These are phyloP conservation scores for Phytopythium delawarense DNA, from an alignment of 352 stramenopile species.

Conservation along the genomic window DNA sequence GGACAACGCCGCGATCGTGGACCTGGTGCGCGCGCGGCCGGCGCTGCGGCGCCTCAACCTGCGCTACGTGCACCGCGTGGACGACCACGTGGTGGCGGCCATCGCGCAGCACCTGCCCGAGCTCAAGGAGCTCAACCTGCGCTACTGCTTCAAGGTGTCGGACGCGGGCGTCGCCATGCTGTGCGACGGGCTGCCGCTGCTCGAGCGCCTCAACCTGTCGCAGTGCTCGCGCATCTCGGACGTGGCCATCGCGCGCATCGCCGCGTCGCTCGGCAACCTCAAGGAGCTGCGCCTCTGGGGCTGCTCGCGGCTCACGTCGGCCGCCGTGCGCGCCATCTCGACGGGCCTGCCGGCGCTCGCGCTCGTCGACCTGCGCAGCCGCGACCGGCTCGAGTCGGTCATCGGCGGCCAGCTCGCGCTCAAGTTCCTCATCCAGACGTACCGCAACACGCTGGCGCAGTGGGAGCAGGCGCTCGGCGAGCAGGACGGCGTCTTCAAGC, in stretches of 20 bases:
- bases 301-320: constrained; percentile 77
- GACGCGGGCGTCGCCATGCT: constrained; percentile 55
- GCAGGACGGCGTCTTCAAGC: constrained; percentile 73
- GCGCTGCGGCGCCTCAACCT: constrained; percentile 60
- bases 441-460: constrained; percentile 52
- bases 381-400: constrained; percentile 69
- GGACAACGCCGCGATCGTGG: constrained; percentile 58
- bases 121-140: constrained; percentile 71
- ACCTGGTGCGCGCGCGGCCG: constrained; percentile 43
- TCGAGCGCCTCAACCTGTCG: constrained; percentile 76
- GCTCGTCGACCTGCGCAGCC: constrained; percentile 72
- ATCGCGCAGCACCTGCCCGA: constrained; percentile 40
- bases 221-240: constrained; percentile 82
- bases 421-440: constrained; percentile 78
- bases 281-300: constrained; percentile 79
- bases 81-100: constrained; percentile 63
- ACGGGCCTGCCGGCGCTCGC: constrained; percentile 54
- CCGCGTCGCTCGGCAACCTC: constrained; percentile 43
- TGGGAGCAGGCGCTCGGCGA: constrained; percentile 69
- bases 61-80: constrained; percentile 82
- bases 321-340: constrained; percentile 64
- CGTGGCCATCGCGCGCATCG: constrained; percentile 54
- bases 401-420: constrained; percentile 71
- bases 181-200: constrained; percentile 35
- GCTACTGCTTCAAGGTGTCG: constrained; percentile 87